Evolutionary conservation across 2,329 filamentous ascomycete species (phyloP).

Genomic region (Acrocalymma vagum): DNA sequence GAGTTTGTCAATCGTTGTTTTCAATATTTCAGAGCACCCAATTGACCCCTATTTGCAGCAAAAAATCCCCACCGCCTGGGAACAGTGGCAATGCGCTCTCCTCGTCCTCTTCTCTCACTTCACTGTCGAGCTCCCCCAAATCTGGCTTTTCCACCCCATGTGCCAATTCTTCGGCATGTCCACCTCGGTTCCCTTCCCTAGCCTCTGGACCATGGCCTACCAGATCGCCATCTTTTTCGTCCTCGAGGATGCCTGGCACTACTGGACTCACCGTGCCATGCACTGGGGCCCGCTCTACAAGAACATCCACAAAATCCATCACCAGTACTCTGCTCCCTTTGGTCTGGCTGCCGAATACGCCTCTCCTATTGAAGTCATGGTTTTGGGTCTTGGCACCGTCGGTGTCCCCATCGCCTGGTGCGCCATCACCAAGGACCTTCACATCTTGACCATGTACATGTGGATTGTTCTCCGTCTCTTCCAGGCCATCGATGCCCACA

Average conservation of each 20-base stretch:
- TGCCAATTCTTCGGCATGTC: slow-evolving; percentile 91
- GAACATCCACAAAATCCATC: slow-evolving; percentile 97
- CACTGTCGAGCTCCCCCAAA: slow-evolving; percentile 97
- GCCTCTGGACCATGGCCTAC: slow-evolving; percentile 83
- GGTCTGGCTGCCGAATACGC: slow-evolving; percentile 97
- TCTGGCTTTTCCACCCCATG: slow-evolving; percentile 98
- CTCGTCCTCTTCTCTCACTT: slow-evolving; percentile 95
- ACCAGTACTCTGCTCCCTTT: slow-evolving; percentile 98
- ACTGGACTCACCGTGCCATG: slow-evolving; percentile 92
- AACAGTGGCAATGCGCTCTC: slow-evolving; percentile 94
- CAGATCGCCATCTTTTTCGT: slow-evolving; percentile 96
- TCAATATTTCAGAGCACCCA: background rate
- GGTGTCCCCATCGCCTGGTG: slow-evolving; percentile 85
- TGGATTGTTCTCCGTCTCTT: slow-evolving; percentile 95
- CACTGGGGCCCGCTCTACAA: slow-evolving; percentile 97
- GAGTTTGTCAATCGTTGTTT: slow-evolving; percentile 41
- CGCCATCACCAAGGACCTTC: slow-evolving; percentile 82
- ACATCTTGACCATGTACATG: slow-evolving; percentile 96
- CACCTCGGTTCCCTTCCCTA: slow-evolving; percentile 89
- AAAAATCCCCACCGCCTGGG: slow-evolving; percentile 90
- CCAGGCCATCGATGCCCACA: slow-evolving; percentile 98
- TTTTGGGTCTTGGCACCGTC: slow-evolving; percentile 88
- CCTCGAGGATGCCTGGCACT: slow-evolving; percentile 97
- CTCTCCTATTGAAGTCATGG: slow-evolving; percentile 95
- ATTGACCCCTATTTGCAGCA: slow-evolving; percentile 53